These are phyloP conservation scores for Conidiobolus incongruus DNA, from an alignment of 371 early-diverging fungal genomes.

Conservation along the genomic window DNA sequence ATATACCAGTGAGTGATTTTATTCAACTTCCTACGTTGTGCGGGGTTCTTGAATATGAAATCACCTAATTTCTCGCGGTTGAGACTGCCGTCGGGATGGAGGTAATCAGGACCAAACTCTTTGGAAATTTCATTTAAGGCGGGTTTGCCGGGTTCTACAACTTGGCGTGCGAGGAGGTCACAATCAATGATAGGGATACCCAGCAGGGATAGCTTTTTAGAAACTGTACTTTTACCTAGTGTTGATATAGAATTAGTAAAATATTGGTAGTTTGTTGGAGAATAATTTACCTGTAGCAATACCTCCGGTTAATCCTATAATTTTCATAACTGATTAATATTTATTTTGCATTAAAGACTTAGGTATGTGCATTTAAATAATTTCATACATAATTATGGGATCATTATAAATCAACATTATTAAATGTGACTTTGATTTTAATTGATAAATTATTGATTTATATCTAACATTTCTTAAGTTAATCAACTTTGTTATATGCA, in stretches of 20 bases:
- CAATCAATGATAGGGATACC: slow-evolving; percentile 75
- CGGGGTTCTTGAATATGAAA: slow-evolving; percentile 52
- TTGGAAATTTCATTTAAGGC: slow-evolving; percentile 43
- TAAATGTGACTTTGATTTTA: too few relatives aligned
- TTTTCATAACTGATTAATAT: too few relatives aligned
- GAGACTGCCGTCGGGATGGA: slow-evolving; percentile 19
- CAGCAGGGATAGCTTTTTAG: slow-evolving; percentile 23
- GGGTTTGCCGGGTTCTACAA: slow-evolving; percentile 52
- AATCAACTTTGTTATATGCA: too few relatives aligned
- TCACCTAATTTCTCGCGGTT: slow-evolving; percentile 56
- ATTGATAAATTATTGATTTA: too few relatives aligned
- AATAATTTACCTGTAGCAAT: slow-evolving; percentile 56
- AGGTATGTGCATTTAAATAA: too few relatives aligned
- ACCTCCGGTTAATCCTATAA: slow-evolving; percentile 82
- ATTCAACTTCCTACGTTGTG: slow-evolving; percentile 48
- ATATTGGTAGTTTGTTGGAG: background rate
- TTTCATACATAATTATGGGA: too few relatives aligned
- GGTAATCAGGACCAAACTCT: slow-evolving; percentile 19
- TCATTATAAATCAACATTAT: too few relatives aligned
- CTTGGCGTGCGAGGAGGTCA: slow-evolving; percentile 69
- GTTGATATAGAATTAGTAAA: background rate
- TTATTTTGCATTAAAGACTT: too few relatives aligned
- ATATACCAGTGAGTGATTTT: slow-evolving; percentile 58
- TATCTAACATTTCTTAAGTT: too few relatives aligned
- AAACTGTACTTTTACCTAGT: slow-evolving; percentile 67